phyloP scores from a whole-genome alignment of 495 filamentous ascomycete genomes.

The Lophiotrema nucula region DNA sequence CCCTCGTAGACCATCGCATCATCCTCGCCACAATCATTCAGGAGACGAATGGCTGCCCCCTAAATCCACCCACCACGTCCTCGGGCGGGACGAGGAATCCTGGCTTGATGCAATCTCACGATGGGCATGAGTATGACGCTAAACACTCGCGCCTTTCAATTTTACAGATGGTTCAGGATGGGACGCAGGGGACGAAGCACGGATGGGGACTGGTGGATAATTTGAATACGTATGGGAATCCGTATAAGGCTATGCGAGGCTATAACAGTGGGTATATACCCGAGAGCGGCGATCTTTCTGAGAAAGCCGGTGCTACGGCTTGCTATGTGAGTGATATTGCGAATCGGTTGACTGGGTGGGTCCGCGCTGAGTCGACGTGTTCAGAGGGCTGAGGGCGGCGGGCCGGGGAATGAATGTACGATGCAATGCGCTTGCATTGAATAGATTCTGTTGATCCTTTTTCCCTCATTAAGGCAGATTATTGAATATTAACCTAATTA shows the following conservation, averaged over 20 bases:
- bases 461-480: background rate
- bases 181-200: constrained; percentile 38
- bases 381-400: background rate
- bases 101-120: constrained; percentile 44
- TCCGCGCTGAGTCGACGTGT: constrained; percentile 28
- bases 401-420: background rate
- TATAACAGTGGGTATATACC: constrained; percentile 45
- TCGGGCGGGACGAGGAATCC: constrained; percentile 37
- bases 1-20: constrained; percentile 40
- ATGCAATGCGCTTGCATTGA: background rate
- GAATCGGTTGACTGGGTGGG: constrained; percentile 44
- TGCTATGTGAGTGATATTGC: constrained; percentile 45
- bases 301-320: constrained; percentile 37
- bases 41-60: constrained; percentile 40
- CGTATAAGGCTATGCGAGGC: constrained; percentile 37
- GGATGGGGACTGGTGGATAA: constrained; percentile 43
- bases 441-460: background rate
- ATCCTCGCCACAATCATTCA: constrained; percentile 46
- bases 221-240: constrained; percentile 40
- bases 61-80: constrained; percentile 10
- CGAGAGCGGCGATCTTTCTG: constrained; percentile 33
- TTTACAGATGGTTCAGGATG: constrained; percentile 43
- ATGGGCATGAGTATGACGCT: constrained; percentile 33
- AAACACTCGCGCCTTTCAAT: constrained; percentile 33
- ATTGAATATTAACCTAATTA: background rate